Evolutionary conservation across 305 asterid species (phyloP), one percentile per base, ranked within the genome.

Genomic region (Ajuga reptans): DNA sequence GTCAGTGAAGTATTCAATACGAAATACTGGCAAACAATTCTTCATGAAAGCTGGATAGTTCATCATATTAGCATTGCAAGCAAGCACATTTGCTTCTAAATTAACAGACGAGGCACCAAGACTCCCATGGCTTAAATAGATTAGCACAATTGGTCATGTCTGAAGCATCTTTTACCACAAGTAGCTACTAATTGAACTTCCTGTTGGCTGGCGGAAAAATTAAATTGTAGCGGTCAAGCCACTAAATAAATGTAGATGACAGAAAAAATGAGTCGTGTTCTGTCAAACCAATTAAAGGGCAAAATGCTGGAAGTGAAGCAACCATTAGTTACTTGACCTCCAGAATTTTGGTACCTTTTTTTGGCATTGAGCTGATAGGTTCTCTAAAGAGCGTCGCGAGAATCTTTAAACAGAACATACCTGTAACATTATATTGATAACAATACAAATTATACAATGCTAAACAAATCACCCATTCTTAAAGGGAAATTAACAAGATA

Each of bases 1-100:
- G 46, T 81, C 55, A 72, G 76, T 56, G 50, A 52, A 36, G 54
- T 58, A 14, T 64, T 57, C n/a, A 53, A 58, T 66, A 31, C 73
- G 68, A 55, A 50, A 73, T 39, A 18, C 53, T 59, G 47, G 71
- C 54, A 72, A 69, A 66, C 15, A 69, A 9, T 70, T 64, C 63
- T 29, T 39, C 36, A 24, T 9, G 58, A 16, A 61, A 60, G 43
- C 45, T 59, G 68, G 64, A 55, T 53, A 7, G 8, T 31, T 46
- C 29, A 55, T 47, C 27, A 50, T 59, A 16, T 68, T 50, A 45
- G 6, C 68, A 72, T 56, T 52, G 59, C 51, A 14, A 24, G 11
- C 42, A 37, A 47, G n/a, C n/a, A n/a, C n/a, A 56, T 64, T 61
- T 33, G 70, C 18, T 56, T 57, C 46, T 27, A 77, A 71, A 47